A percentile compares a stretch with the other conserved stretches of the same genome.
Evolutionary conservation across 1,139 yeast species (phyloP).

Genomic region (Spathaspora sp.): DNA sequence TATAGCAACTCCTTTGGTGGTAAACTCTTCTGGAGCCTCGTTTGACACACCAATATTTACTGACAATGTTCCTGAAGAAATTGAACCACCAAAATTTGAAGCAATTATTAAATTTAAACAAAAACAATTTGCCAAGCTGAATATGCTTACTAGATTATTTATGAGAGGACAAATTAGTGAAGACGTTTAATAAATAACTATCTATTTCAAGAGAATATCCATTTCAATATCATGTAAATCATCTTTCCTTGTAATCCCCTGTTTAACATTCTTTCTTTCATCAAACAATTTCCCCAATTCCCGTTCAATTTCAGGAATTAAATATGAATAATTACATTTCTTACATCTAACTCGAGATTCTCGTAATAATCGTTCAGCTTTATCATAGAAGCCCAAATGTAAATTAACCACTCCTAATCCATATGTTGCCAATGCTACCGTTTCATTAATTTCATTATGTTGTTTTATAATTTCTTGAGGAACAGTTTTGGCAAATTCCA

Average conservation of each 20-base stretch:
- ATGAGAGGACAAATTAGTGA: background rate
- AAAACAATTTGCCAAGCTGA: conserved; percentile 14
- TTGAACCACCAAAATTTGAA: conserved; percentile 40
- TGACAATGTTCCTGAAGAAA: conserved; percentile 28
- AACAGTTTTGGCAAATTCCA: conserved; percentile 52
- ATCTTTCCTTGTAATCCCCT: conserved; percentile 9
- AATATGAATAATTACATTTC: conserved; percentile 63
- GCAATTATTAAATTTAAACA: conserved; percentile 30
- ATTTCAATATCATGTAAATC: conserved; percentile 15
- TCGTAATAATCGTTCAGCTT: conserved; percentile 61
- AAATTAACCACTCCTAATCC: conserved; percentile 80
- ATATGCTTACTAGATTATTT: conserved; percentile 1
- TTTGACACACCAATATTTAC: conserved; percentile 20
- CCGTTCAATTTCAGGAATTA: conserved; percentile 63
- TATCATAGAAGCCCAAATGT: conserved; percentile 52
- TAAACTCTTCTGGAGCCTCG: conserved; percentile 19
- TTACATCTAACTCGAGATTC: conserved; percentile 74
- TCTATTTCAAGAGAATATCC: conserved; percentile 17
- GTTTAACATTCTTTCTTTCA: conserved; percentile 21
- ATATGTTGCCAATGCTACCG: conserved; percentile 78
- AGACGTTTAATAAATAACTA: background rate
- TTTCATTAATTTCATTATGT: conserved; percentile 41
- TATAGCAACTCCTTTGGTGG: conserved; percentile 13
- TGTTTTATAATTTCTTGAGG: conserved; percentile 30
- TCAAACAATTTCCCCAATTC: conserved; percentile 55